These are phyloP conservation scores for Fusarium vanettenii DNA, from an alignment of 2,329 filamentous ascomycete genomes.

Conservation along the genomic window DNA sequence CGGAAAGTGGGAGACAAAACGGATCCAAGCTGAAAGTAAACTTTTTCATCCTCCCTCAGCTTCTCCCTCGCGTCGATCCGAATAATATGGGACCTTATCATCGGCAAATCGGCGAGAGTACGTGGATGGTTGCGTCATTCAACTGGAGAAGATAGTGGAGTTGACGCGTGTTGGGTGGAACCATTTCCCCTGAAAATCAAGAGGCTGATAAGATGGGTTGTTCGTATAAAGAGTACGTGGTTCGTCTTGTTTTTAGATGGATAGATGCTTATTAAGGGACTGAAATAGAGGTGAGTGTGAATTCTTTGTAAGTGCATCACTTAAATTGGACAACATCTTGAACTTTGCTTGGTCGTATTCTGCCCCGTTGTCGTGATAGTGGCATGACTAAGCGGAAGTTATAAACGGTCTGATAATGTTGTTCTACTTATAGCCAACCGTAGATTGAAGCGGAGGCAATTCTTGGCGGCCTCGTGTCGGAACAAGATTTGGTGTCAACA, in stretches of 20 bases:
- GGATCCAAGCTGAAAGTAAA: background rate
- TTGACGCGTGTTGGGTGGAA: slow-evolving; percentile 3
- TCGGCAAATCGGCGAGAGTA: background rate
- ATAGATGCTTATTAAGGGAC: background rate
- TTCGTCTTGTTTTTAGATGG: background rate
- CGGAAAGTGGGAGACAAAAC: background rate
- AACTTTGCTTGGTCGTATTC: background rate
- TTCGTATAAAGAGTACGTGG: background rate
- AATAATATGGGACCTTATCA: background rate
- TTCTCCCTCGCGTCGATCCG: background rate
- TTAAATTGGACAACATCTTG: background rate
- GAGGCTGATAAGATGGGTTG: background rate
- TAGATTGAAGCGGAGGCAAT: background rate
- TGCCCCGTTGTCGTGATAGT: background rate
- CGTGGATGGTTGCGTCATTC: slow-evolving; percentile 5
- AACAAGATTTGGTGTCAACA: background rate
- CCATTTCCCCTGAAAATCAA: slow-evolving; percentile 2
- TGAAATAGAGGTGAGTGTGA: background rate
- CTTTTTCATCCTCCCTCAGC: background rate
- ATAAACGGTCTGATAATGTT: background rate
- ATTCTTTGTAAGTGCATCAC: background rate
- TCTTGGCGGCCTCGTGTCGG: background rate
- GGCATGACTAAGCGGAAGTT: background rate
- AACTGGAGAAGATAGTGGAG: background rate
- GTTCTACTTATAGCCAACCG: background rate